These are phyloP conservation scores for Pseudogymnoascus sp. DNA, from an alignment of 2,329 filamentous ascomycete genomes.

Conservation along the genomic window DNA sequence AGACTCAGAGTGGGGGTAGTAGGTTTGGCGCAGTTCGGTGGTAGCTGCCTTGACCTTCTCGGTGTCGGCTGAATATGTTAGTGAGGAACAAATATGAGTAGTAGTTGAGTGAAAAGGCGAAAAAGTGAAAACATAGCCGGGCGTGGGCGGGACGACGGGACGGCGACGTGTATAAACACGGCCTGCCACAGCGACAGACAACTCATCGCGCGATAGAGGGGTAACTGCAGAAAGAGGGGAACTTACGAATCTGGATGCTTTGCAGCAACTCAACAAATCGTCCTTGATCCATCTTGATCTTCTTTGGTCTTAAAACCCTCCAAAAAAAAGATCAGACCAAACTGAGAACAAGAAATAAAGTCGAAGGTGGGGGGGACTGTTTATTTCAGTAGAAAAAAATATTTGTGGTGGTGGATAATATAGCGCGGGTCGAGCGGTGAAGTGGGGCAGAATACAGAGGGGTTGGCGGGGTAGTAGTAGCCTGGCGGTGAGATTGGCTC, in stretches of 20 bases:
- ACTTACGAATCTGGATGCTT: conserved; percentile 79
- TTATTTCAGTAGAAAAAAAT: conserved; percentile 8
- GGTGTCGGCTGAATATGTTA: conserved; percentile 61
- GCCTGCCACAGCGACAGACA: conserved; percentile 15
- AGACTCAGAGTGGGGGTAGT: conserved; percentile 78
- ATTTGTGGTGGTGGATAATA: conserved; percentile 8
- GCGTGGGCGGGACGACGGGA: neutral
- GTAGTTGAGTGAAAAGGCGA: conserved; percentile 7
- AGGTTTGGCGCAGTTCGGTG: conserved; percentile 82
- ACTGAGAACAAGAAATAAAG: conserved; percentile 9
- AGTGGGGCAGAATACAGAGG: conserved; percentile 7
- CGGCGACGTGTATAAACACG: conserved; percentile 10
- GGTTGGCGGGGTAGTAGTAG: neutral
- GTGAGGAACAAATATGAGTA: conserved; percentile 14
- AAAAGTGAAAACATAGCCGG: conserved; percentile 10
- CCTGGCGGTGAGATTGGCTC: neutral
- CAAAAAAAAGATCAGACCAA: conserved; percentile 9
- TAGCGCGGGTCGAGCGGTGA: conserved; percentile 6
- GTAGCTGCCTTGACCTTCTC: conserved; percentile 85
- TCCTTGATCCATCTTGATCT: conserved; percentile 61
- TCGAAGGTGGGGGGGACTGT: conserved; percentile 2
- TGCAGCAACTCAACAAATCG: conserved; percentile 81
- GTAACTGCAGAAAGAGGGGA: conserved; percentile 13
- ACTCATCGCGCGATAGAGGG: conserved; percentile 12
- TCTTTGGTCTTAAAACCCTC: conserved; percentile 8